Evolutionary conservation across 306 rosid genomes (phyloP).

Genomic region (Vicia faba): DNA sequence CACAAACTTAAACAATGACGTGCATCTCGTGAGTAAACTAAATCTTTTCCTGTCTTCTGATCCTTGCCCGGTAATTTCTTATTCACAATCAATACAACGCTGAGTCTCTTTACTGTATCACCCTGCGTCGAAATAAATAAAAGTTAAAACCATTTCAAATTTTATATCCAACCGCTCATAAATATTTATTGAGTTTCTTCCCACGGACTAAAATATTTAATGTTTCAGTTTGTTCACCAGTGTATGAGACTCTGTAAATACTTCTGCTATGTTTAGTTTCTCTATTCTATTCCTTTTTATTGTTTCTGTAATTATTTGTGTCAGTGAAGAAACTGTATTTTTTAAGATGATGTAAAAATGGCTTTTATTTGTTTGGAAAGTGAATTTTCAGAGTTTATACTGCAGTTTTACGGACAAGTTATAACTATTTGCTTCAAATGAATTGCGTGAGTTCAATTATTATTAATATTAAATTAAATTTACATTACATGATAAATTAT

Average conservation of each 20-base stretch:
- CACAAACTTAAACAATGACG: not conserved
- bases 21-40: slow-evolving; percentile 43
- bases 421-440: no score
- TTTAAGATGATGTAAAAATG: no score
- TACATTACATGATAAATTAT: no score
- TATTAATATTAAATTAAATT: no score
- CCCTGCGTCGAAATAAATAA: not conserved
- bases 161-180: not conserved
- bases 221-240: not conserved
- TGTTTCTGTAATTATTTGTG: slow-evolving; percentile 18
- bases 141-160: slow-evolving; percentile 17
- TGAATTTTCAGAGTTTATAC: no score
- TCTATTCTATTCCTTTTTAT: slow-evolving; percentile 30
- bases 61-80: slow-evolving; percentile 4
- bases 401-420: no score
- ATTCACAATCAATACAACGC: slow-evolving; percentile 17
- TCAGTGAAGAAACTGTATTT: not conserved
- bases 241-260: slow-evolving; percentile 18
- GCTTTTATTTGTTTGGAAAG: no score
- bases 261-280: not conserved
- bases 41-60: slow-evolving; percentile 25
- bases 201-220: not conserved
- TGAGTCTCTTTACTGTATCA: not conserved
- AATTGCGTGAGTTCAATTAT: no score
- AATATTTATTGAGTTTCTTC: slow-evolving; percentile 29